Percentiles rank a stretch among this genome's conserved stretches.
These are phyloP conservation scores for Didymella arachidicola DNA, from an alignment of 2,329 filamentous ascomycete species.

Conservation along the genomic window DNA sequence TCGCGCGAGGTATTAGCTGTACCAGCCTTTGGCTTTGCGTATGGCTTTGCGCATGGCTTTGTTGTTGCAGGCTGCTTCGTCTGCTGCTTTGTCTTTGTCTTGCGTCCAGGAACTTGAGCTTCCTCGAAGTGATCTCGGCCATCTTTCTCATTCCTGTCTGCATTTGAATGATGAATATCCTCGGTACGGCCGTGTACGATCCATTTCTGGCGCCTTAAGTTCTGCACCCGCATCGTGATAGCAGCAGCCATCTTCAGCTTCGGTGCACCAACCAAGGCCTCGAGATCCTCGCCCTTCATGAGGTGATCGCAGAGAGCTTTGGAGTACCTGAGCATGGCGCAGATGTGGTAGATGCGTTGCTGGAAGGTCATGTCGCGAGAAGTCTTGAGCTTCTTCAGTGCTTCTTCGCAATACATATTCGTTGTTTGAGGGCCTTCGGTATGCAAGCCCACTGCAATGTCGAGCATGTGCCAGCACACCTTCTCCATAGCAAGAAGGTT, in stretches of 20 bases:
- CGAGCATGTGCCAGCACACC: conserved; percentile 25
- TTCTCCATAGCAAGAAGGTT: conserved; percentile 20
- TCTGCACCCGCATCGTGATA: conserved; percentile 10
- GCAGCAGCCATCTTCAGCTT: conserved; percentile 14
- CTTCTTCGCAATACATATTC: conserved; percentile 12
- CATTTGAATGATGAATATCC: neutral
- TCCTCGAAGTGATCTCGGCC: neutral
- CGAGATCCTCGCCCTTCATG: conserved; percentile 23
- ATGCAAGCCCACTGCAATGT: conserved; percentile 19
- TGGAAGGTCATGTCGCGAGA: conserved; percentile 17
- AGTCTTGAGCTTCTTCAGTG: conserved; percentile 7
- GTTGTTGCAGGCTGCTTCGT: neutral
- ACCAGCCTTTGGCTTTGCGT: neutral
- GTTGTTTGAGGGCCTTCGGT: conserved; percentile 9
- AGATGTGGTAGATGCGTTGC: conserved; percentile 19
- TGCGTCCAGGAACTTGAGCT: neutral
- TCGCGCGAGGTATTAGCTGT: neutral
- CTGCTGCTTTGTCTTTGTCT: neutral
- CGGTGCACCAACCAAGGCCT: conserved; percentile 8
- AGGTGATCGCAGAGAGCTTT: conserved; percentile 22
- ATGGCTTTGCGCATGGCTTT: neutral
- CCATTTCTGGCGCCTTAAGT: conserved; percentile 14
- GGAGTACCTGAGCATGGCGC: conserved; percentile 12
- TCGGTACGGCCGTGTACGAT: conserved; percentile 1
- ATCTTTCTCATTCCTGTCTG: neutral